These are phyloP conservation scores for Megacollybia platyphylla DNA, from an alignment of 1,284 basidiomycete genomes.

Conservation along the genomic window DNA sequence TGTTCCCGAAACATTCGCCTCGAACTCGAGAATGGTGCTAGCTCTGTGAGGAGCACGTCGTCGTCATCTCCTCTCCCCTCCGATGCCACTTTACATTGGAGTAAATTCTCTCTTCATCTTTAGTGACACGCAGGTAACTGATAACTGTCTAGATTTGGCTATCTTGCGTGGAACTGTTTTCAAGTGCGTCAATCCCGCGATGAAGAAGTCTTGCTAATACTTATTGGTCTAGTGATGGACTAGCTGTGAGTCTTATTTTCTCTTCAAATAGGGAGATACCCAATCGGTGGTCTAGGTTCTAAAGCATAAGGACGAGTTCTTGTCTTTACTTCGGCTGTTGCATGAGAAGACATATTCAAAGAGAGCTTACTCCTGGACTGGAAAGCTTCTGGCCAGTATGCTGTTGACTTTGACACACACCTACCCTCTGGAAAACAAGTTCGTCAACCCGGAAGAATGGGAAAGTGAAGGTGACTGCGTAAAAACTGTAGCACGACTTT, in stretches of 20 bases:
- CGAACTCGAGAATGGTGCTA: constrained; percentile 82
- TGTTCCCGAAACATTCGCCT: constrained; percentile 60
- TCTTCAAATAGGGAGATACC: constrained; percentile 1
- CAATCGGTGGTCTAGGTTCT: constrained; percentile 32
- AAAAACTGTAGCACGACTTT: not conserved
- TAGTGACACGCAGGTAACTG: not conserved
- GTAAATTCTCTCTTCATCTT: constrained; percentile 23
- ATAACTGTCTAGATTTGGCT: constrained; percentile 37
- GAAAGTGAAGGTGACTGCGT: constrained; percentile 45
- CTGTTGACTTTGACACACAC: constrained; percentile 70
- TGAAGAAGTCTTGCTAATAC: constrained; percentile 1
- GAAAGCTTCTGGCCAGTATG: constrained; percentile 67
- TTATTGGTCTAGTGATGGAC: constrained; percentile 38
- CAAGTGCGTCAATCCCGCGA: constrained; percentile 36
- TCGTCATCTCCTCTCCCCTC: constrained; percentile 61
- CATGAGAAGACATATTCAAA: constrained; percentile 70
- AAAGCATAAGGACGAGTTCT: constrained; percentile 47
- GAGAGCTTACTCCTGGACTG: constrained; percentile 74
- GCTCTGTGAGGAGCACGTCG: constrained; percentile 73
- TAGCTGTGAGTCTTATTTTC: constrained; percentile 28
- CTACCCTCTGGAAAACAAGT: constrained; percentile 76
- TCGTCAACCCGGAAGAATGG: constrained; percentile 77
- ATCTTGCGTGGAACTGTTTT: constrained; percentile 58
- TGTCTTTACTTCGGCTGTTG: constrained; percentile 57
- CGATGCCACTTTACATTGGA: constrained; percentile 87